Evolutionary conservation across 2,329 filamentous ascomycete genomes (phyloP).

Genomic region (Cladosporium sp.): DNA sequence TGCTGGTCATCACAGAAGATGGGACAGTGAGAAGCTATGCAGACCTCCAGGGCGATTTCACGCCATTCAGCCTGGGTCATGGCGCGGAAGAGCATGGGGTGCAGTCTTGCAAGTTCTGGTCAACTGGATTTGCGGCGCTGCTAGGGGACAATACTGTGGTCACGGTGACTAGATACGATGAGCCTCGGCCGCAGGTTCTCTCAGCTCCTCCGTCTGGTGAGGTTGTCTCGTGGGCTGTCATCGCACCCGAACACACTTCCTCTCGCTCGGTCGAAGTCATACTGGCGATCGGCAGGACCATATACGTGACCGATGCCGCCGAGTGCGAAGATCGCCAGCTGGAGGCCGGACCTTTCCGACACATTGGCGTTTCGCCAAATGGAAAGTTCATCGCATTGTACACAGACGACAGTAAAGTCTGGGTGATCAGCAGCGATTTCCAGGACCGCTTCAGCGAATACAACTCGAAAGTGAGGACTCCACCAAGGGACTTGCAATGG

Average conservation of each 20-base stretch:
- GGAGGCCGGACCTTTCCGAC: slow-evolving; percentile 87
- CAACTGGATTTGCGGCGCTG: slow-evolving; percentile 87
- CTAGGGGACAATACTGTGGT: slow-evolving; percentile 85
- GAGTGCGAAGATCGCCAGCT: slow-evolving; percentile 90
- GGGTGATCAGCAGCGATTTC: slow-evolving; percentile 94
- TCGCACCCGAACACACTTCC: slow-evolving; percentile 83
- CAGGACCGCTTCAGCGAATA: slow-evolving; percentile 91
- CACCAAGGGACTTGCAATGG: slow-evolving; percentile 88
- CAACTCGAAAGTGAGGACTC: slow-evolving; percentile 79
- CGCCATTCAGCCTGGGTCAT: slow-evolving; percentile 87
- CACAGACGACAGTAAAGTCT: slow-evolving; percentile 78
- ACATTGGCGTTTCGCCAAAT: slow-evolving; percentile 88
- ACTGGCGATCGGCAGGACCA: slow-evolving; percentile 77
- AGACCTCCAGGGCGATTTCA: slow-evolving; percentile 91
- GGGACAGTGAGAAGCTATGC: slow-evolving; percentile 88
- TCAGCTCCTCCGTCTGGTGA: slow-evolving; percentile 74
- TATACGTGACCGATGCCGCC: slow-evolving; percentile 82
- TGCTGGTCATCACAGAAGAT: slow-evolving; percentile 84
- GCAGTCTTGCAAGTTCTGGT: slow-evolving; percentile 86
- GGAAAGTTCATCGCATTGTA: slow-evolving; percentile 87
- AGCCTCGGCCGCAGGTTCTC: slow-evolving; percentile 82
- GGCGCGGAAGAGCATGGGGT: slow-evolving; percentile 86
- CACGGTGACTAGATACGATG: slow-evolving; percentile 83
- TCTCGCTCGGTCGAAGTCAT: slow-evolving; percentile 92
- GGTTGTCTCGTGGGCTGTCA: slow-evolving; percentile 84